These are phyloP conservation scores for Podosphaera xanthii DNA, from an alignment of 2,329 filamentous ascomycete genomes.

Conservation along the genomic window DNA sequence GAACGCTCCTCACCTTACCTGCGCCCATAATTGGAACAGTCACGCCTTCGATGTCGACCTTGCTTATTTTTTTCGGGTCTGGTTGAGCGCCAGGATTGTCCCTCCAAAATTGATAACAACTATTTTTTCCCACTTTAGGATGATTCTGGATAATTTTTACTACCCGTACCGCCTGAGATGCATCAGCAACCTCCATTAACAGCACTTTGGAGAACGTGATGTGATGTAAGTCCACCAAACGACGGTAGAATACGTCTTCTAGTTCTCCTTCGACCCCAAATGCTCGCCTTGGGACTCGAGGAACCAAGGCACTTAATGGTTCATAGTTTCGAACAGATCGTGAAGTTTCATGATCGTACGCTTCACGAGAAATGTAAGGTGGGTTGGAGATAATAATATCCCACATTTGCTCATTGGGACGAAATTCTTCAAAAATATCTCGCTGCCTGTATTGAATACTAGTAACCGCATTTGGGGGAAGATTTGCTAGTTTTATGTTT, in stretches of 20 bases:
- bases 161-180: constrained; percentile 43
- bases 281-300: constrained; percentile 1
- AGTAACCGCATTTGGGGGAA: not conserved
- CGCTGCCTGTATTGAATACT: not conserved
- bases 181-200: constrained; percentile 50
- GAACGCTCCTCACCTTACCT: constrained; percentile 9
- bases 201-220: constrained; percentile 28
- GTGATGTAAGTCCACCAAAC: constrained; percentile 32
- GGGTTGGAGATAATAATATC: constrained; percentile 63
- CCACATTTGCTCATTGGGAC: not conserved
- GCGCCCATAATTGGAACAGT: constrained; percentile 5
- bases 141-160: constrained; percentile 19
- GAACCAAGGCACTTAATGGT: constrained; percentile 57
- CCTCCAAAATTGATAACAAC: constrained; percentile 42
- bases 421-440: not conserved
- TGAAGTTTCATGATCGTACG: constrained; percentile 38
- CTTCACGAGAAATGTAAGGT: constrained; percentile 54
- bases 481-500: constrained; percentile 18
- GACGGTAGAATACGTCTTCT: constrained; percentile 41
- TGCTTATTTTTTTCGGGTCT: constrained; percentile 5
- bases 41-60: constrained; percentile 1
- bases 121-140: constrained; percentile 6
- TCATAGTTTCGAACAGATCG: constrained; percentile 65
- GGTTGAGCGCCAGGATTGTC: constrained; percentile 32
- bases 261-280: not conserved